phyloP scores from a whole-genome alignment of 805 yeast genomes.

The Dipodascus albidus region DNA sequence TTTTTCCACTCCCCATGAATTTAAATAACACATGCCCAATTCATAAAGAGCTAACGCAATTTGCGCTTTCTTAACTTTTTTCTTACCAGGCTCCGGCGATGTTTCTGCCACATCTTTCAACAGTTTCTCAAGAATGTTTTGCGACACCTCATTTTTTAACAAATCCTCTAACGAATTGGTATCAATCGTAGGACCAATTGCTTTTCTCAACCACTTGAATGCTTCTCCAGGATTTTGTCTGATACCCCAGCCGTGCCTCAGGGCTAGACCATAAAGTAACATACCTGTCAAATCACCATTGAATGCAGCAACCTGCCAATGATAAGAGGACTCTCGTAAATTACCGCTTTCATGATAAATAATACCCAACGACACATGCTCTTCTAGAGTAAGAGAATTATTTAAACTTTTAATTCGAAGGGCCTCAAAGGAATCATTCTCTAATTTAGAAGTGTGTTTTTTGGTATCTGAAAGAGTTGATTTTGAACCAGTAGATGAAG shows the following conservation, averaged over 20 bases:
- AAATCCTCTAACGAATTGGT: slow-evolving; percentile 1
- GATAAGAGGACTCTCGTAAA: slow-evolving; percentile 57
- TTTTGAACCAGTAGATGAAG: not conserved
- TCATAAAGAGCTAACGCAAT: slow-evolving; percentile 39
- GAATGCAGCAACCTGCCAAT: slow-evolving; percentile 51
- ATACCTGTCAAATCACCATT: slow-evolving; percentile 55
- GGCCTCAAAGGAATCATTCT: not conserved
- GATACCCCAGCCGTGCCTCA: slow-evolving; percentile 60
- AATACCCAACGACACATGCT: slow-evolving; percentile 22
- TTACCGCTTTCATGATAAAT: slow-evolving; percentile 43
- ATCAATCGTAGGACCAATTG: slow-evolving; percentile 23
- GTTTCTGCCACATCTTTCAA: slow-evolving; percentile 18
- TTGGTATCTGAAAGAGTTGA: not conserved
- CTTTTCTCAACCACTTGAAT: slow-evolving; percentile 48
- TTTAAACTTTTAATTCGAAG: slow-evolving; percentile 5
- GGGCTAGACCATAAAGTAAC: slow-evolving; percentile 56
- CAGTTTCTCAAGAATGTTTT: not conserved
- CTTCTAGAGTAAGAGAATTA: slow-evolving; percentile 17
- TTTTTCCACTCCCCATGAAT: slow-evolving; percentile 44
- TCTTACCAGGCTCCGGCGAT: slow-evolving; percentile 11
- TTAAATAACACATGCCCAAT: slow-evolving; percentile 43
- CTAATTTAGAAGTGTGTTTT: not conserved
- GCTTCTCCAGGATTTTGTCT: slow-evolving; percentile 43
- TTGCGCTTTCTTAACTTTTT: slow-evolving; percentile 16
- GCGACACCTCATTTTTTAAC: not conserved